Base-by-base conservation (phyloP, 2,329 filamentous ascomycete species). In the Xylariaceae sp. region DNA sequence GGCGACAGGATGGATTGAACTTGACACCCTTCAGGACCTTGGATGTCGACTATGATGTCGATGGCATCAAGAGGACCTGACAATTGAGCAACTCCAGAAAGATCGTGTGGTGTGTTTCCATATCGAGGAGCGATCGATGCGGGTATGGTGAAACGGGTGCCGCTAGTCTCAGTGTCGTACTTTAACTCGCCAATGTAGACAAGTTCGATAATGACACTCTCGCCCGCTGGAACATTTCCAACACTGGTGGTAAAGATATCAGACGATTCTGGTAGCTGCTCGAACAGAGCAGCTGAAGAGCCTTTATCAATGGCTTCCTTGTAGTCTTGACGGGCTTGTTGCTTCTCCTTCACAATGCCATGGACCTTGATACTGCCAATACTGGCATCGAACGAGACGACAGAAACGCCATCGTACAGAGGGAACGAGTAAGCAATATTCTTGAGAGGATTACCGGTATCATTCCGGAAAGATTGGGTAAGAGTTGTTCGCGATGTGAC, bases 71-170 rank as follows among this genome's bases (percentile, higher is more conserved):
- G n/a, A 30, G 33, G 1, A 10, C n/a, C 27, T 12, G 12, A 12
- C 5, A 49, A 35, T 14, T 11, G 11, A 7, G 38, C 6, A 14
- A 33, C 27, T 17, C 15, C 4, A 19, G 39, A 3, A 15, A 52
- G 19, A 27, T 27, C 18, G 7, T 38, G 3, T 17, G 48, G 48
- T 11, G 38, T 48, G 9, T 30, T 6, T 12, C 51, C 51, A 32
- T 56, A 54, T 17, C 51, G 51, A 43, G 51, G 54, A 17, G 54
- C 48, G 27, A 56, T 54, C n/a, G 15, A 45, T 9, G 54, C 17
- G 11, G 54, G 54, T n/a, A 56, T 52, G 31, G 51, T 56, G 39
- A 52, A 56, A 1, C 51, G 54, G 11, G 31, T 49, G 41, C 48
- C 51, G 36, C 52, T 43, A n/a, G 38, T 31, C 38, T 52, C 45